Conservation (phyloP, 2,329 filamentous ascomycete species). For the Didymella pinodella region DNA sequence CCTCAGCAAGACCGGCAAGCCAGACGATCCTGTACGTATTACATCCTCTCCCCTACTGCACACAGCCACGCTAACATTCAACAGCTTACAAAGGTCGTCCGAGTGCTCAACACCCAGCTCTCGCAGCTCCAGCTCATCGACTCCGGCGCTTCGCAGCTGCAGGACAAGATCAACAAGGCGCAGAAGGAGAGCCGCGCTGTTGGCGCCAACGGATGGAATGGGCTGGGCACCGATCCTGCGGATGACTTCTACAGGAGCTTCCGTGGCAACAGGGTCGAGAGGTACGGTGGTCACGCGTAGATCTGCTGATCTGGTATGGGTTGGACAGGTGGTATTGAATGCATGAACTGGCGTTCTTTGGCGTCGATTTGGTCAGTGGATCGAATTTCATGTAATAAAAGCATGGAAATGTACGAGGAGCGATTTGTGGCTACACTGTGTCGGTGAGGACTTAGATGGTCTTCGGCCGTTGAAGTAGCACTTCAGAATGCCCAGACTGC, state of each 20-base stretch:
- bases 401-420: background rate
- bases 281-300: conserved; percentile 40
- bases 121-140: conserved; percentile 94
- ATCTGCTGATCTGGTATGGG: background rate
- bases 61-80: background rate
- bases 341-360: conserved; percentile 16
- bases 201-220: conserved; percentile 58
- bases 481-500: too few species aligned
- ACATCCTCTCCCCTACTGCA: background rate
- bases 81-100: conserved; percentile 91
- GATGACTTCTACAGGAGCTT: conserved; percentile 94
- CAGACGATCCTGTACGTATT: conserved; percentile 53
- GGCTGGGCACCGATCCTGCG: conserved; percentile 72
- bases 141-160: conserved; percentile 78
- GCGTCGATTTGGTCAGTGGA: background rate
- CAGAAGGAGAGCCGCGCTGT: conserved; percentile 76
- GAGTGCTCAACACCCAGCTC: conserved; percentile 92
- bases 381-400: background rate
- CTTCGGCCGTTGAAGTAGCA: too few species aligned
- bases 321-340: background rate
- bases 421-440: too few species aligned
- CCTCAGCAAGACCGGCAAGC: conserved; percentile 86
- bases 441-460: too few species aligned
- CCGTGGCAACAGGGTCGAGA: conserved; percentile 63
- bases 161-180: conserved; percentile 81